phyloP scores from a whole-genome alignment of 257 asterid species.

The Petunia axillaris region DNA sequence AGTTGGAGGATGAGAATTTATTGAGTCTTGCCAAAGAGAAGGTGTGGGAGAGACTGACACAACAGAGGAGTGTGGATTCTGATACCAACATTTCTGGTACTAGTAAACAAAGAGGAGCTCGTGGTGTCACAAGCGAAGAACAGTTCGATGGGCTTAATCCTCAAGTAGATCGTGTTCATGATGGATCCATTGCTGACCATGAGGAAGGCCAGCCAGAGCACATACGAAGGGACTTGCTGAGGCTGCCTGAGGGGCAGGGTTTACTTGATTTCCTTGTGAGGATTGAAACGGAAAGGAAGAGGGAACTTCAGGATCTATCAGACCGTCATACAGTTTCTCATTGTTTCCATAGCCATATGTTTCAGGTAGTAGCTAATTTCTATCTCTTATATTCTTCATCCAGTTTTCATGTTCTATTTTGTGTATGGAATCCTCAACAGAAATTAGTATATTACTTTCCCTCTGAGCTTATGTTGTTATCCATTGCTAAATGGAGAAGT shows the following conservation, averaged over 20 bases:
- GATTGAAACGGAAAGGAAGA: constrained; percentile 52
- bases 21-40: constrained; percentile 67
- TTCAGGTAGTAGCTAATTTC: constrained; percentile 39
- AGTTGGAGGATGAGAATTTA: constrained; percentile 81
- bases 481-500: constrained; percentile 1
- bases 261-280: constrained; percentile 73
- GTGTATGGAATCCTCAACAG: neutral
- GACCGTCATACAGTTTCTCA: constrained; percentile 51
- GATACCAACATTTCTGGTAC: constrained; percentile 50
- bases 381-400: neutral
- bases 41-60: constrained; percentile 73
- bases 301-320: constrained; percentile 47
- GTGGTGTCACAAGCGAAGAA: constrained; percentile 58
- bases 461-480: neutral
- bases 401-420: neutral
- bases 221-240: constrained; percentile 69
- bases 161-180: constrained; percentile 57
- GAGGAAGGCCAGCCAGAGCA: constrained; percentile 83
- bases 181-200: constrained; percentile 51
- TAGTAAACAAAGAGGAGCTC: constrained; percentile 71
- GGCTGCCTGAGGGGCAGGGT: constrained; percentile 87
- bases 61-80: constrained; percentile 65
- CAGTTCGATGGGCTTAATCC: constrained; percentile 43
- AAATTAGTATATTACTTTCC: neutral
- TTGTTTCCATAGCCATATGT: constrained; percentile 49